phyloP scores from a whole-genome alignment of 305 asterid species.

The Plantago rigida region DNA sequence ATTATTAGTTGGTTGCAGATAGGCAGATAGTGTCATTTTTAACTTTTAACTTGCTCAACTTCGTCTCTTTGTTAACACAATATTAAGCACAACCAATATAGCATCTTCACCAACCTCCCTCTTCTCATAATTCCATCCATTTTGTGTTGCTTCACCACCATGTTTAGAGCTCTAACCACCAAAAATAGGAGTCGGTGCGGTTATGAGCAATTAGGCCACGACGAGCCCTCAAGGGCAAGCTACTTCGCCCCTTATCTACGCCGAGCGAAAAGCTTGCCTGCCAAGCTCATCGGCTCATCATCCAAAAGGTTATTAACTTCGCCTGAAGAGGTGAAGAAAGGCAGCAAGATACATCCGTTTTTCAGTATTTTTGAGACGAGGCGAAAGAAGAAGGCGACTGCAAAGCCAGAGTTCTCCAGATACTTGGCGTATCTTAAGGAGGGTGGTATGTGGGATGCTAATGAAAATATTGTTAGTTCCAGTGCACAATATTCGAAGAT shows the following conservation, averaged over 20 bases:
- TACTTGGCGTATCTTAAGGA: constrained; percentile 64
- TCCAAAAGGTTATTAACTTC: not conserved
- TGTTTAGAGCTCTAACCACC: constrained; percentile 55
- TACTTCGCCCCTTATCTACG: constrained; percentile 30
- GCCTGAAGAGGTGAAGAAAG: constrained; percentile 41
- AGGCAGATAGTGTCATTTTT: no score
- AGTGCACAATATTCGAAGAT: no score
- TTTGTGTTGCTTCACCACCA: constrained; percentile 11
- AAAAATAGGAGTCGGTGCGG: constrained; percentile 30
- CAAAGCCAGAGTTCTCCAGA: constrained; percentile 71
- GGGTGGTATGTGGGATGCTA: constrained; percentile 38
- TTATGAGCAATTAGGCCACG: constrained; percentile 37
- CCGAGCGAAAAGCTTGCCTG: constrained; percentile 40
- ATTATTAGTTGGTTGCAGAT: no score
- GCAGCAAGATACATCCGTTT: constrained; percentile 64
- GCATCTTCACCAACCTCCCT: not conserved
- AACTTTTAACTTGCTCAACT: no score
- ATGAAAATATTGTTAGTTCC: no score
- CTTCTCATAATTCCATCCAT: not conserved
- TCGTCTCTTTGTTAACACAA: no score
- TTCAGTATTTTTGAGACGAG: constrained; percentile 43
- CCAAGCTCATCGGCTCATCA: constrained; percentile 24
- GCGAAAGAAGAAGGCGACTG: constrained; percentile 48
- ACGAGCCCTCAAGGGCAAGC: constrained; percentile 4
- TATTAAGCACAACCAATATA: not conserved